Evolutionary conservation across 164 flowering plant species (phyloP).

Genomic region (Vitis vinifera): ASM3070453v1 NC_081805.1:10460501-10461000

Average conservation of each 20-base stretch:
- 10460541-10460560: slow-evolving; percentile 40
- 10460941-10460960: slow-evolving; percentile 30
- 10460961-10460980: slow-evolving; percentile 27
- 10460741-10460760: not conserved
- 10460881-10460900: slow-evolving; percentile 33
- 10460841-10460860: slow-evolving; percentile 27
- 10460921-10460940: slow-evolving; percentile 23
- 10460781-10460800: not conserved
- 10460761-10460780: no score
- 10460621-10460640: slow-evolving; percentile 27
- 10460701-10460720: slow-evolving; percentile 23
- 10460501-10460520: slow-evolving; percentile 17
- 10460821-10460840: slow-evolving; percentile 36
- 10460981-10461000: slow-evolving; percentile 16
- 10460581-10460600: slow-evolving; percentile 24
- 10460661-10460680: slow-evolving; percentile 22
- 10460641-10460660: slow-evolving; percentile 6
- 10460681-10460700: slow-evolving; percentile 24
- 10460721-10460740: slow-evolving; percentile 12
- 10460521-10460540: slow-evolving; percentile 9
- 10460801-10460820: slow-evolving; percentile 17
- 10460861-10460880: slow-evolving; percentile 36
- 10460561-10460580: slow-evolving; percentile 20
- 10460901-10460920: slow-evolving; percentile 29
- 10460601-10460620: slow-evolving; percentile 22